Conservation (phyloP, 169 alveolate genomes). For the Cyclospora cayetanensis region DNA sequence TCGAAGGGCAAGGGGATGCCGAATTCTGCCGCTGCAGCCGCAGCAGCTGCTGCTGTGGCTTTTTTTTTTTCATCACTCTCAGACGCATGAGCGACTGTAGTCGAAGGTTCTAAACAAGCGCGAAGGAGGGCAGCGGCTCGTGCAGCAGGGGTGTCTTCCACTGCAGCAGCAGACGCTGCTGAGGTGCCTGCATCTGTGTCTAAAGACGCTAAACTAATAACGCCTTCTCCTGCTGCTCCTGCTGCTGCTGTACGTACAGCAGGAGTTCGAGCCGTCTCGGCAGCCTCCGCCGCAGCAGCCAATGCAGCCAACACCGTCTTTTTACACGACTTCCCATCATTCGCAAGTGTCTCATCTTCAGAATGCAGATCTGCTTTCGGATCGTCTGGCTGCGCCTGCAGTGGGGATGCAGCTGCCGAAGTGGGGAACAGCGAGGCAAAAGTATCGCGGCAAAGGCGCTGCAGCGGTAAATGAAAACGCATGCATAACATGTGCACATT, state of each 20-base stretch:
- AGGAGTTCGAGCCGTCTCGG: neutral
- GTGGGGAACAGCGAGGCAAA: neutral
- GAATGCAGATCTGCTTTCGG: neutral
- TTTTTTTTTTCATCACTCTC: neutral
- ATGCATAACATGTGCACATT: no score
- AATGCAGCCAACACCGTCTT: neutral
- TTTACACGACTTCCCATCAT: neutral
- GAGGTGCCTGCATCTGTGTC: no score
- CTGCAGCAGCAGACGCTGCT: neutral
- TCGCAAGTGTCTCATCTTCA: neutral
- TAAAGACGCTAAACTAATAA: no score
- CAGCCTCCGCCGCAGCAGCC: neutral
- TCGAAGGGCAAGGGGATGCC: slow-evolving; percentile 60
- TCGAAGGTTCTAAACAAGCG: neutral
- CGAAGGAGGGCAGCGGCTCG: neutral
- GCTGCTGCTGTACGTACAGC: no score
- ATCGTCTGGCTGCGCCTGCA: neutral
- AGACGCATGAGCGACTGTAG: neutral
- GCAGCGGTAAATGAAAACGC: neutral
- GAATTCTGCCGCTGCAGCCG: slow-evolving; percentile 1
- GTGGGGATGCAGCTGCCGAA: neutral
- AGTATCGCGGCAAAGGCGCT: neutral
- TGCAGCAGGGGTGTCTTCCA: neutral
- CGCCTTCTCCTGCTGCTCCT: neutral
- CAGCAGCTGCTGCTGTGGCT: slow-evolving; percentile 20